A percentile compares a stretch with the other conserved stretches of the same genome.
phyloP scores from a whole-genome alignment of 2,329 filamentous ascomycete genomes.

The Epichloe elymi region DNA sequence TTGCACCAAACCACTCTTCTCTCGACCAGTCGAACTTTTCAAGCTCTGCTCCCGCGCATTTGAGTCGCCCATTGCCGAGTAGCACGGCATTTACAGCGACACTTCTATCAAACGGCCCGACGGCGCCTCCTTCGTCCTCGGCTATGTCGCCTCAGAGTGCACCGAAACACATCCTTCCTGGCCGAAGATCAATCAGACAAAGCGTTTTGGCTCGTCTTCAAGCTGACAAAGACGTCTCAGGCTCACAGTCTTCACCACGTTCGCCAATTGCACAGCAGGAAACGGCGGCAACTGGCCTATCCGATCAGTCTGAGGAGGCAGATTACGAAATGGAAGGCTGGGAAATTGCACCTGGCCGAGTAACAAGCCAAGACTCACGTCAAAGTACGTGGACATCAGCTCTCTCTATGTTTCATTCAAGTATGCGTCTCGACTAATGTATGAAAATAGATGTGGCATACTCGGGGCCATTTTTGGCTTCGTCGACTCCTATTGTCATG shows the following conservation, averaged over 20 bases:
- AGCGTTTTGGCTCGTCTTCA: constrained; percentile 4
- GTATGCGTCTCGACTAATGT: background rate
- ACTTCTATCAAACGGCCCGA: background rate
- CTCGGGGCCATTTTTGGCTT: constrained; percentile 28
- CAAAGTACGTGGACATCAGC: constrained; percentile 21
- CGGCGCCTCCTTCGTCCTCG: background rate
- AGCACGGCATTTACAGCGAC: background rate
- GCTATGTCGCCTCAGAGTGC: background rate
- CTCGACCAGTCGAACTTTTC: background rate
- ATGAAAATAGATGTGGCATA: constrained; percentile 26
- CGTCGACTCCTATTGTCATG: constrained; percentile 22
- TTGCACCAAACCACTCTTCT: background rate
- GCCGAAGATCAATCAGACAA: constrained; percentile 1
- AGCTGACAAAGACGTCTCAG: background rate
- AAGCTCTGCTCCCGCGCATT: background rate
- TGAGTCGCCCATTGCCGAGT: background rate
- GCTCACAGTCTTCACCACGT: background rate
- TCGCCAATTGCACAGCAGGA: background rate
- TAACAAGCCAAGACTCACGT: constrained; percentile 15
- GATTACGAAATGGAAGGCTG: constrained; percentile 7
- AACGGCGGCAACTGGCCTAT: background rate
- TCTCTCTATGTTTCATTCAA: background rate
- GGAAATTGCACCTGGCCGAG: constrained; percentile 30
- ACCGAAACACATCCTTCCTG: background rate
- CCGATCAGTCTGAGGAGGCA: background rate